Conservation (phyloP, 2,329 filamentous ascomycete species). For the Stemphylium lycopersici region DNA sequence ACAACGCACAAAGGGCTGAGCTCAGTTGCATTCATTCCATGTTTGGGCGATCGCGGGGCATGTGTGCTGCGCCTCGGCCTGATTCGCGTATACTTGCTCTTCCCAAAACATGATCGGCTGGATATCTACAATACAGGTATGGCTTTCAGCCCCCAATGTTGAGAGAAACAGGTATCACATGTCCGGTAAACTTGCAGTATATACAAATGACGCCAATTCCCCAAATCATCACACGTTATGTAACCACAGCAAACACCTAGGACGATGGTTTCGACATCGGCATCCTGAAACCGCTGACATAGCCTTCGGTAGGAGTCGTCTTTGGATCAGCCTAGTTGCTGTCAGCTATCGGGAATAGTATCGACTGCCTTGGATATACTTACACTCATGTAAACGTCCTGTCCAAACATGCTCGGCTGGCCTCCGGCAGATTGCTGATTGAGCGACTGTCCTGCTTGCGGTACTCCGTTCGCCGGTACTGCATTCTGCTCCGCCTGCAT, state of each 20-base stretch:
- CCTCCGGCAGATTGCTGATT: conserved; percentile 23
- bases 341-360: conserved; percentile 13
- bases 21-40: conserved; percentile 9
- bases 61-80: conserved; percentile 20
- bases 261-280: conserved; percentile 34
- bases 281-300: conserved; percentile 39
- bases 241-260: background rate
- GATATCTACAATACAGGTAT: conserved; percentile 1
- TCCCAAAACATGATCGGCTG: conserved; percentile 6
- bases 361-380: conserved; percentile 22
- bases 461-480: conserved; percentile 3
- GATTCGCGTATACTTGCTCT: conserved; percentile 9
- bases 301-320: conserved; percentile 31
- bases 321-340: conserved; percentile 33
- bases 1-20: conserved; percentile 9
- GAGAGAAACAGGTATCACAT: background rate
- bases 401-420: conserved; percentile 38
- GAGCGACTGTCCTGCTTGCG: conserved; percentile 24
- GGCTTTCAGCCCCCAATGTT: conserved; percentile 1
- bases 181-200: background rate
- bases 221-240: background rate
- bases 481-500: conserved; percentile 37
- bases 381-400: conserved; percentile 50
- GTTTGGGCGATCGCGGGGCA: conserved; percentile 9
- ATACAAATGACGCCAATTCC: background rate